Evolutionary conservation across 2,329 filamentous ascomycete species (phyloP).

Genomic region (Biscogniauxia marginata): DNA sequence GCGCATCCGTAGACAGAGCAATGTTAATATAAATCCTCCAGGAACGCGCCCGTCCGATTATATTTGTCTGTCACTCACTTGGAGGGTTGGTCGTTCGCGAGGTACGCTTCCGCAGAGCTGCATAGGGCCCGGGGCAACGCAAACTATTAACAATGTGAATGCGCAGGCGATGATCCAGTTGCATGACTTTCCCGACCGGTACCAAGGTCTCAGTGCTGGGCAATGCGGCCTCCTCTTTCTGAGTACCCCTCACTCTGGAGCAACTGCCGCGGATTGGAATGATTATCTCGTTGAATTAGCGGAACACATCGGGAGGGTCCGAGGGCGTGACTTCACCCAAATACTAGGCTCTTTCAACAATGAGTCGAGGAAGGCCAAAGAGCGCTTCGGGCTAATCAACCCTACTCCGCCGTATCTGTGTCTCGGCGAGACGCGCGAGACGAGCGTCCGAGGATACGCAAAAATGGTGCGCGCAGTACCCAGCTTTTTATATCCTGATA

Average conservation of each 20-base stretch:
- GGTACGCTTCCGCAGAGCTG: too few species aligned
- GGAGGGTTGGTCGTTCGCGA: conserved; percentile 3
- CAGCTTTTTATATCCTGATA: too few species aligned
- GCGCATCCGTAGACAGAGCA: too few species aligned
- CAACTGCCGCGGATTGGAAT: not conserved
- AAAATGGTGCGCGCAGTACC: not conserved
- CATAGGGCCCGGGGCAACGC: too few species aligned
- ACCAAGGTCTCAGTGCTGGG: not conserved
- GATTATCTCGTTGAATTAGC: not conserved
- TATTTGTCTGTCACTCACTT: conserved; percentile 3
- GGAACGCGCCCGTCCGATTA: conserved; percentile 1
- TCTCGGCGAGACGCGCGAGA: not conserved
- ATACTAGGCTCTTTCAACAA: not conserved
- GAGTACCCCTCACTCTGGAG: not conserved
- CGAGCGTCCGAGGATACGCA: not conserved
- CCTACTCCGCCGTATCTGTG: not conserved
- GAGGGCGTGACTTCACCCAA: not conserved
- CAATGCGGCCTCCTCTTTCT: not conserved
- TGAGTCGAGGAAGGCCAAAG: not conserved
- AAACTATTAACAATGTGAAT: too few species aligned
- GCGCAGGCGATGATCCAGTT: not conserved
- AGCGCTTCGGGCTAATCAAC: not conserved
- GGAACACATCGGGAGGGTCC: not conserved
- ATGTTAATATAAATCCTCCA: too few species aligned
- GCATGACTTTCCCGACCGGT: not conserved